These are phyloP conservation scores for Penicillium chermesinum DNA, from an alignment of 495 filamentous ascomycete genomes.

Conservation along the genomic window DNA sequence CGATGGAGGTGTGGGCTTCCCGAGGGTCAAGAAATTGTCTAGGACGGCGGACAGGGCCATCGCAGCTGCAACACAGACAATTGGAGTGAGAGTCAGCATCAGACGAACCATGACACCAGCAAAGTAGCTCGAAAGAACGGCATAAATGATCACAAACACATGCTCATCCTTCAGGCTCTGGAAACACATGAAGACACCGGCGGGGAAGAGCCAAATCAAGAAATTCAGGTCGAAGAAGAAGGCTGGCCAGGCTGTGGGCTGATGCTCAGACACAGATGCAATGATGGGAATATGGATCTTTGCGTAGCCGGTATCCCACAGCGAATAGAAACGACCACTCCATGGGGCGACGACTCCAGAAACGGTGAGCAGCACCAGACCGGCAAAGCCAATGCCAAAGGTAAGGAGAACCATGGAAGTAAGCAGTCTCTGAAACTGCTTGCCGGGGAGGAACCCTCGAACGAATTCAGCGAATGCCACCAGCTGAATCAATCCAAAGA, in stretches of 20 bases:
- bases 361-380: conserved; percentile 75
- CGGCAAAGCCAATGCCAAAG: conserved; percentile 66
- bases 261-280: conserved; percentile 97
- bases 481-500: conserved; percentile 93
- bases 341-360: conserved; percentile 92
- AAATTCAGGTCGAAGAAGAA: conserved; percentile 99
- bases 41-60: conserved; percentile 84
- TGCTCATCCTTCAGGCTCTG: conserved; percentile 90
- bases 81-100: conserved; percentile 95
- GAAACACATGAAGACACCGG: conserved; percentile 98
- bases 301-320: conserved; percentile 98
- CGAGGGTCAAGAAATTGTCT: conserved; percentile 71
- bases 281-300: conserved; percentile 99
- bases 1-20: conserved; percentile 46
- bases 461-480: conserved; percentile 91
- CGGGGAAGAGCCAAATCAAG: conserved; percentile 98
- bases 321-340: conserved; percentile 98
- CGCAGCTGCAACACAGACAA: conserved; percentile 92
- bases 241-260: conserved; percentile 98
- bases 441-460: conserved; percentile 77
- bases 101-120: conserved; percentile 98
- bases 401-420: conserved; percentile 74
- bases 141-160: conserved; percentile 96
- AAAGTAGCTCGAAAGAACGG: conserved; percentile 93
- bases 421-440: conserved; percentile 85